Base-by-base conservation (phyloP, 805 yeast genomes). In the Martiniozyma abietophila region DNA sequence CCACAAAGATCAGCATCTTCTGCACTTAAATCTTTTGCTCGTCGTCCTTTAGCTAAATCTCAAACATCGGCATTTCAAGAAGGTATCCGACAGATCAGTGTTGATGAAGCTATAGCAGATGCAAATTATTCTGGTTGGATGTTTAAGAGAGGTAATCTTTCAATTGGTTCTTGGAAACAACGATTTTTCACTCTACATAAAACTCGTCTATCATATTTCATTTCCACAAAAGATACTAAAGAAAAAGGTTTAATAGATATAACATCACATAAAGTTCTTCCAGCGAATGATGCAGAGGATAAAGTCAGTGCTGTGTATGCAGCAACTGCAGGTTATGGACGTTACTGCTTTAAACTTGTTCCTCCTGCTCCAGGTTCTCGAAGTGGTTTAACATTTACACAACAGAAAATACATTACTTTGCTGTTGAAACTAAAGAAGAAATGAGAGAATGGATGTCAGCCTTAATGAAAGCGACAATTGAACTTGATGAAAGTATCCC, bases 301-400 rank as follows among this genome's bases (percentile, higher is more conserved):
- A 83, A 80, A 53, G 15, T 56, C 3, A 76, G 84, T 25, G 83
- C 96, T 0, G 59, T 89, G 30, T 83, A 83, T 56, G 96, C 97
- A 1, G 92, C 96, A 0, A 77, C 89, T 21, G 80, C 95, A 3
- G 96, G 96, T 7, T 79, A 82, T 28, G 97, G 97, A n/a, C 69
- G 94, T 26, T 83, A 75, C 53, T 85, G 95, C 50, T 89, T 92
- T 65, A 88, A 88, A 56, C 56, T 92, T 9, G 74, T 88, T 4
- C 99, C 99, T 8, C 99, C 99, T 1, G 95, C 94, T 2, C 97
- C 97, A 0, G 99, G 99, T 0, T 83, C 89, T 34, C 78, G 80
- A 45, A 89, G 88, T 59, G 97, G 97, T 0, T 71, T 92, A 38
- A 88, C 95, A 0, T 92, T 92, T 56, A 92, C 99, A 0, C 95